phyloP scores from a whole-genome alignment of 257 asterid genomes.

The Handroanthus guayacan region DNA sequence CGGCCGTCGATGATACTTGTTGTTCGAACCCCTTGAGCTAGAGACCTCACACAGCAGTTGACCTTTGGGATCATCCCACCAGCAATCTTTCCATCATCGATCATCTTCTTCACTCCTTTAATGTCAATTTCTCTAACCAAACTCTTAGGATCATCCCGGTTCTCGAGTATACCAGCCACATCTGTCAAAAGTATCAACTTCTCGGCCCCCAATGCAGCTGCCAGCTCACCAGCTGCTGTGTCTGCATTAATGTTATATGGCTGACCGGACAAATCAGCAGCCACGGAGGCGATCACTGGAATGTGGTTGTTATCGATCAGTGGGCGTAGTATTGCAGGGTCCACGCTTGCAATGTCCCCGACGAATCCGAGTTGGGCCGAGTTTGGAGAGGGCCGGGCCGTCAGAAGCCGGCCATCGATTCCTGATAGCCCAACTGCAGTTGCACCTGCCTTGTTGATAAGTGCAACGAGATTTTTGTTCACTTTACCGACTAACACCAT shows the following conservation, averaged over 20 bases:
- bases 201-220: slow-evolving; percentile 80
- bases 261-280: slow-evolving; percentile 66
- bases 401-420: slow-evolving; percentile 73
- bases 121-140: slow-evolving; percentile 77
- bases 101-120: slow-evolving; percentile 81
- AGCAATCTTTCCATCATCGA: slow-evolving; percentile 62
- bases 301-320: slow-evolving; percentile 68
- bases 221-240: slow-evolving; percentile 82
- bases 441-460: slow-evolving; percentile 83
- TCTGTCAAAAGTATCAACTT: slow-evolving; percentile 75
- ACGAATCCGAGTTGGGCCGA: slow-evolving; percentile 76
- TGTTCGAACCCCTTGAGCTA: slow-evolving; percentile 84
- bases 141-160: slow-evolving; percentile 63
- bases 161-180: slow-evolving; percentile 70
- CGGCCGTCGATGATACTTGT: slow-evolving; percentile 84
- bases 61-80: slow-evolving; percentile 95
- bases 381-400: slow-evolving; percentile 72
- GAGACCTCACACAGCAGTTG: slow-evolving; percentile 73
- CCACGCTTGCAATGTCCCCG: slow-evolving; percentile 83
- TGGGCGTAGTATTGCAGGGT: slow-evolving; percentile 64
- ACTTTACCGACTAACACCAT: slow-evolving; percentile 86
- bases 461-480: slow-evolving; percentile 71
- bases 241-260: slow-evolving; percentile 80
- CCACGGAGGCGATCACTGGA: slow-evolving; percentile 87
- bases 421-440: slow-evolving; percentile 85